A percentile compares a stretch with the other conserved stretches of the same genome.
These are phyloP conservation scores for Talaromyces verruculosus DNA, from an alignment of 2,329 filamentous ascomycete genomes.

Conservation along the genomic window DNA sequence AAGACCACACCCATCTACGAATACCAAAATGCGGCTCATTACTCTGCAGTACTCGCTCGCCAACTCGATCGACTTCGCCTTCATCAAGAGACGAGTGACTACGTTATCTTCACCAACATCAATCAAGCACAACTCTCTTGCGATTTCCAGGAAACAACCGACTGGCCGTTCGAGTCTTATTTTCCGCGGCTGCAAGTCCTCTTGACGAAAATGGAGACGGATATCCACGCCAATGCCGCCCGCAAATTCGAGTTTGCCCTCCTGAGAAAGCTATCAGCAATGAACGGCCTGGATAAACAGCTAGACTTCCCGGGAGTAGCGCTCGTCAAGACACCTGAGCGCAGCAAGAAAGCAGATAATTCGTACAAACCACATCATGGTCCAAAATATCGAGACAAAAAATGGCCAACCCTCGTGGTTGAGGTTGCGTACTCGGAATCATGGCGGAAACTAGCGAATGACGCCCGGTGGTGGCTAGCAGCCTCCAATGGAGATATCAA, in stretches of 20 bases:
- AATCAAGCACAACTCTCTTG: background rate
- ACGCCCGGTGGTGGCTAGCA: slow-evolving; percentile 16
- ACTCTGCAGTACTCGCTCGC: background rate
- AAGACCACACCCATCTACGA: background rate
- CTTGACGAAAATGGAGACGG: background rate
- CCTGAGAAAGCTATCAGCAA: background rate
- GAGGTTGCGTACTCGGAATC: slow-evolving; percentile 13
- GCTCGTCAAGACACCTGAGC: background rate
- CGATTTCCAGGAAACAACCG: background rate
- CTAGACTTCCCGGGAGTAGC: background rate
- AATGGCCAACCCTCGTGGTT: slow-evolving; percentile 14
- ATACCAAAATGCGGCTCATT: background rate
- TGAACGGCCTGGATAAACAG: background rate
- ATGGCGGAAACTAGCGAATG: background rate
- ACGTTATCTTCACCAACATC: background rate
- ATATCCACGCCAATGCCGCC: background rate
- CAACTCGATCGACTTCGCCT: background rate
- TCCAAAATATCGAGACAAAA: background rate
- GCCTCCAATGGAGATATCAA: slow-evolving; percentile 5
- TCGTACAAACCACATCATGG: background rate
- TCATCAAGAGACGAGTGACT: background rate
- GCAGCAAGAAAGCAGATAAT: background rate
- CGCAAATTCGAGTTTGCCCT: background rate
- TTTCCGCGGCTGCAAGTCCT: background rate
- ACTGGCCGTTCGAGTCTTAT: background rate